These are phyloP conservation scores for Aspergillus sp. DNA, from an alignment of 2,329 filamentous ascomycete species.

Conservation along the genomic window DNA sequence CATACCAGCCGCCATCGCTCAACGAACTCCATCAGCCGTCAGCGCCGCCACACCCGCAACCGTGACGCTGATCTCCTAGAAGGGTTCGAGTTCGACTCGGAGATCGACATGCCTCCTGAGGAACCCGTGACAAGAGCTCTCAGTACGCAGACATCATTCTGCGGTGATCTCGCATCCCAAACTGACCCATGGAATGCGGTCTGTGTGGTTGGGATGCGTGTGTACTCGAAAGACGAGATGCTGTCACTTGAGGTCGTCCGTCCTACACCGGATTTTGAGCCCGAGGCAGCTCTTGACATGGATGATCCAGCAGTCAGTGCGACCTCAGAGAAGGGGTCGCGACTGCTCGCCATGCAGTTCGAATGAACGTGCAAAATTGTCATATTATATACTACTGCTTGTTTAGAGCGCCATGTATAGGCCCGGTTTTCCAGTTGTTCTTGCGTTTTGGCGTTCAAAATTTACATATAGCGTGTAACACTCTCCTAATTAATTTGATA, in stretches of 20 bases:
- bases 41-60: slow-evolving; percentile 19
- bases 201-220: slow-evolving; percentile 59
- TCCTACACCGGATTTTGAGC: slow-evolving; percentile 39
- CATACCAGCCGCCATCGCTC: slow-evolving; percentile 11
- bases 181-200: slow-evolving; percentile 60
- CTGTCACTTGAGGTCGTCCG: slow-evolving; percentile 55
- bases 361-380: not conserved
- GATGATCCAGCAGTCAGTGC: slow-evolving; percentile 41
- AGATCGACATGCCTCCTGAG: slow-evolving; percentile 41
- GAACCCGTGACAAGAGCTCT: slow-evolving; percentile 19
- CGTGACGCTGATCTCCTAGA: slow-evolving; percentile 38
- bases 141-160: slow-evolving; percentile 9
- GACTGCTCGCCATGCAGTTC: slow-evolving; percentile 6
- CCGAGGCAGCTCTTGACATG: slow-evolving; percentile 43
- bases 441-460: not conserved
- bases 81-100: slow-evolving; percentile 45
- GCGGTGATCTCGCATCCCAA: slow-evolving; percentile 19
- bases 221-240: slow-evolving; percentile 54
- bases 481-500: not conserved
- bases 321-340: slow-evolving; percentile 25
- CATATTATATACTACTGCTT: not conserved
- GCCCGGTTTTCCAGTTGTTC: not conserved
- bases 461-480: not conserved
- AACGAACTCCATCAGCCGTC: slow-evolving; percentile 4
- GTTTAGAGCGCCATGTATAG: not conserved